Conservation (phyloP, 139 green algal genomes). For the Micromonas pusilla region DNA sequence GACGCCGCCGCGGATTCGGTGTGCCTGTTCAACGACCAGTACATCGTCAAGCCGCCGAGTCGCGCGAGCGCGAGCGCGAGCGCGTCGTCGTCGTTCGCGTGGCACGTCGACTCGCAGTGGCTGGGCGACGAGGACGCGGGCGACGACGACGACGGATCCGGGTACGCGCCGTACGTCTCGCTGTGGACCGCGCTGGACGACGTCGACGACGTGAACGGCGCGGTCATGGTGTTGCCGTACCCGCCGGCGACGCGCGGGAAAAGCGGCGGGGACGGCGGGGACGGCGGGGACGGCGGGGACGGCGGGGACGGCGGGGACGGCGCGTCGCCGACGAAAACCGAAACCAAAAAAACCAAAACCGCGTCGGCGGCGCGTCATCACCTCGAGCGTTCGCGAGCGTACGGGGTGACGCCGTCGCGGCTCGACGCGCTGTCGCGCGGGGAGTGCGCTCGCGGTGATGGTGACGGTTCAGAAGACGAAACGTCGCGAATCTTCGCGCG, state of each 20-base stretch:
- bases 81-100: slow-evolving; percentile 3
- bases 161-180: not conserved
- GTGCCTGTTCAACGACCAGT: slow-evolving; percentile 24
- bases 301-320: not conserved
- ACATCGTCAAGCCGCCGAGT: slow-evolving; percentile 23
- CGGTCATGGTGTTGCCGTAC: not conserved
- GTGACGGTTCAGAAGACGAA: not conserved
- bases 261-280: no score
- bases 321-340: no score
- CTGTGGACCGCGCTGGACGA: slow-evolving; percentile 18
- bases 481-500: not conserved
- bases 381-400: no score
- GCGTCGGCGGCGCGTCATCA: no score
- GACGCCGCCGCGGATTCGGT: no score
- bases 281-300: not conserved
- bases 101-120: slow-evolving; percentile 16
- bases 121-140: not conserved
- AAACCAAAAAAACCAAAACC: no score
- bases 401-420: no score
- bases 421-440: not conserved
- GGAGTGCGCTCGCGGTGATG: not conserved
- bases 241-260: not conserved
- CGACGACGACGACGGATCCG: not conserved
- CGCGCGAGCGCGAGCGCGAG: not conserved
- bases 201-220: slow-evolving; percentile 14